Evolutionary conservation across 345 rosid species (phyloP).

Genomic region (Draba incana): DNA sequence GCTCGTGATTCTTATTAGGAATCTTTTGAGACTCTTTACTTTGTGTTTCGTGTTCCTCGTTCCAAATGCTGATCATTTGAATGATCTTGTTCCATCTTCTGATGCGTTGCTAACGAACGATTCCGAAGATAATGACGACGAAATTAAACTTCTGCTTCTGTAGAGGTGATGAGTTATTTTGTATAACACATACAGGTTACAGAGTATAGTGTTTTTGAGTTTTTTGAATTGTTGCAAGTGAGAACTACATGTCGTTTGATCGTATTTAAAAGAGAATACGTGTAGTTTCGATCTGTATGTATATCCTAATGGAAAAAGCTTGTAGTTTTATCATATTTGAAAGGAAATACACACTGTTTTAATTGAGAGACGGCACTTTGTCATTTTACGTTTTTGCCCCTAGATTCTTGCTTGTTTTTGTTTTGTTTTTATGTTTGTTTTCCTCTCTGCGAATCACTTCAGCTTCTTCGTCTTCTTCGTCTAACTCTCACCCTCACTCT

Average conservation of each 20-base stretch:
- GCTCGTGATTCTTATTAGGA: slow-evolving; percentile 65
- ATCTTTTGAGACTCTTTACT: slow-evolving; percentile 57
- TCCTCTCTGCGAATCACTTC: slow-evolving; percentile 1
- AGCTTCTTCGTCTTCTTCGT: slow-evolving; percentile 8
- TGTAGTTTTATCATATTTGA: slow-evolving; percentile 11
- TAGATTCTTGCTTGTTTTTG: not conserved
- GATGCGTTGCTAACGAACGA: slow-evolving; percentile 31
- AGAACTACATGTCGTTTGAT: slow-evolving; percentile 20
- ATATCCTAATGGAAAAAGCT: not conserved
- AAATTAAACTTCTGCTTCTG: slow-evolving; percentile 48
- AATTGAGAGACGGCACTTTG: not conserved
- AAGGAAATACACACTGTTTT: slow-evolving; percentile 32
- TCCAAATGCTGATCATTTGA: slow-evolving; percentile 56
- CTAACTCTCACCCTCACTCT: slow-evolving; percentile 2
- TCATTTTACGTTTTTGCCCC: slow-evolving; percentile 21
- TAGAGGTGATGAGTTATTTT: not conserved
- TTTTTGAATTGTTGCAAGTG: too few relatives aligned
- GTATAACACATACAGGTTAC: not conserved
- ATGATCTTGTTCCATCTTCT: slow-evolving; percentile 45
- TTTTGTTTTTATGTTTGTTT: not conserved
- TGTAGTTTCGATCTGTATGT: not conserved
- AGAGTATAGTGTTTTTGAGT: not conserved
- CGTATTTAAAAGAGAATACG: slow-evolving; percentile 11
- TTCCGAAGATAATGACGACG: slow-evolving; percentile 35
- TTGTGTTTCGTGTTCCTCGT: slow-evolving; percentile 68